These are phyloP conservation scores for Globisporangium middletonii DNA, from an alignment of 352 stramenopile species.

Conservation along the genomic window DNA sequence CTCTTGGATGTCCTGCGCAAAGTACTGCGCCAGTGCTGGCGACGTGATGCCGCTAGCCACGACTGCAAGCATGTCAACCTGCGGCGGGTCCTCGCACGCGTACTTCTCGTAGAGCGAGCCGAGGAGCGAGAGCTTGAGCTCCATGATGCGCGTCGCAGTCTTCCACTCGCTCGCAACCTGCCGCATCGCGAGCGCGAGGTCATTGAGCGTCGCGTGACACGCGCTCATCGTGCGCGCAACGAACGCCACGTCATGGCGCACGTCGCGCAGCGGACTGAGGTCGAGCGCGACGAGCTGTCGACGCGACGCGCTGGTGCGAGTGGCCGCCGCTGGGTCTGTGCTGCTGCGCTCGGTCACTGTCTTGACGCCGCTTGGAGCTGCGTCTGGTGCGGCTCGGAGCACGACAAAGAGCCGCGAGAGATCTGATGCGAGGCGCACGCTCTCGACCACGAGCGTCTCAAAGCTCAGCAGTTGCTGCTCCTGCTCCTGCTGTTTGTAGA, in stretches of 20 bases:
- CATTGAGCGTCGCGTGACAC: slow-evolving; percentile 23
- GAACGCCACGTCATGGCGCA: slow-evolving; percentile 27
- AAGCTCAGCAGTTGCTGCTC: background rate
- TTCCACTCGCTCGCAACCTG: slow-evolving; percentile 67
- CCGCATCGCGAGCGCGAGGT: slow-evolving; percentile 20
- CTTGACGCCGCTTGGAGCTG: background rate
- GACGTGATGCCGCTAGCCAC: slow-evolving; percentile 51
- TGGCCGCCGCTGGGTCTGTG: background rate
- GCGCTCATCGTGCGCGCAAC: slow-evolving; percentile 22
- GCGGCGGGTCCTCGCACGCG: slow-evolving; percentile 46
- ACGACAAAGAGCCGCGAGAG: slow-evolving; percentile 37
- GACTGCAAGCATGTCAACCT: slow-evolving; percentile 69
- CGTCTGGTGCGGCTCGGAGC: background rate
- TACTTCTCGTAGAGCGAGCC: slow-evolving; percentile 79
- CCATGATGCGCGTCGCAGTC: slow-evolving; percentile 67
- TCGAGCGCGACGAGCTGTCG: slow-evolving; percentile 37
- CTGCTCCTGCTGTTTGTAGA: slow-evolving; percentile 17
- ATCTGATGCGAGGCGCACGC: slow-evolving; percentile 26
- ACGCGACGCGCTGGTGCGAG: background rate
- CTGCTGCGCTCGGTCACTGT: background rate
- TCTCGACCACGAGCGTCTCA: slow-evolving; percentile 24
- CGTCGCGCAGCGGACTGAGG: slow-evolving; percentile 20
- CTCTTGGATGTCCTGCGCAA: slow-evolving; percentile 79
- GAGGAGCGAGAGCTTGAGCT: slow-evolving; percentile 72
- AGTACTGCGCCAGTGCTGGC: slow-evolving; percentile 66